Evolutionary conservation across 495 filamentous ascomycete genomes (phyloP), one percentile per base, ranked within the genome.

Genomic region (Aspergillus campestris): DNA sequence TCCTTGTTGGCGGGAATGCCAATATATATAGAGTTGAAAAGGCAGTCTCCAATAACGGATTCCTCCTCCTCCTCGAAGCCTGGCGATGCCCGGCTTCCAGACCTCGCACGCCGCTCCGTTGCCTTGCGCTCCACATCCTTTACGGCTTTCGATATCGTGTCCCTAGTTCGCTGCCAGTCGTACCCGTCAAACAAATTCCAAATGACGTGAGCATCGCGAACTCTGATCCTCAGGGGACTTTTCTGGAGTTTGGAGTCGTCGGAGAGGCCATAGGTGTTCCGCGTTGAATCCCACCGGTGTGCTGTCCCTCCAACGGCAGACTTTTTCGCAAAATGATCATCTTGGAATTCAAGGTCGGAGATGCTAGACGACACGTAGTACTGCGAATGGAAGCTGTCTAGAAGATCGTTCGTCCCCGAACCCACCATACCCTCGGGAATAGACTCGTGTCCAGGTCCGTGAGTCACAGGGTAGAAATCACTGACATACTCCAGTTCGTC

Each of bases 171-270:
- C 52, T 81, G 80, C 94, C 94, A 99, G 63, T 99, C 94, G 58
- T 94, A 99, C 6, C 94, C 94, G 66, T 99, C 94, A 60, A 89
- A 95, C 2, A 99, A 70, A 60, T 99, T 95, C 94, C 94, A 99
- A 49, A 97, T 94, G 38, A 95, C 69, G 59, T 97, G 87, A 10
- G 94, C 81, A 61, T 95, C 89, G 5, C 87, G 80, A 11, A 96
- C 74, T 30, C 79, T 77, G 7, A 97, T 70, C 47, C 80, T 79
- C 15, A 97, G 69, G 10, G 92, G 91, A 50, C 82, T 86, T 39
- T 70, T 64, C 28, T 70, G 72, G n/a, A 82, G 60, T 49, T 81
- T 83, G 8, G 66, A 59, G 31, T 82, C 75, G 47, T 84, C 81
- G 7, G 71, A 65, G 8, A 78, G 69, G 28, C 83, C 81, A 51